These are phyloP conservation scores for Trichoderma cornu-damae DNA, from an alignment of 2,329 filamentous ascomycete genomes.

Conservation along the genomic window DNA sequence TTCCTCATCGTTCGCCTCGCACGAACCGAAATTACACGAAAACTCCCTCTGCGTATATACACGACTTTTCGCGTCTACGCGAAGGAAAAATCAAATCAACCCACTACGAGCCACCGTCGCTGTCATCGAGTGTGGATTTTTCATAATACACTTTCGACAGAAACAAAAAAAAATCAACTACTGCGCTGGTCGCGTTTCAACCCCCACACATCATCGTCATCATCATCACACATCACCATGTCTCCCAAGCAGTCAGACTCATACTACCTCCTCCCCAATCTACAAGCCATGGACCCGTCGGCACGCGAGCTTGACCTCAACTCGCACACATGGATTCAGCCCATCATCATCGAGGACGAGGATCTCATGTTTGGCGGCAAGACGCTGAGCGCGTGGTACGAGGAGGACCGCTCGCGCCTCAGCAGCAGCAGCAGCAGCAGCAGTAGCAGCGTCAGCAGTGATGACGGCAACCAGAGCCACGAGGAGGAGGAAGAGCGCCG, in stretches of 20 bases:
- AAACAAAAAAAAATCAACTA: neutral
- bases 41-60: neutral
- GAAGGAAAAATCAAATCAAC: neutral
- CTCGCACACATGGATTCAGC: conserved; percentile 45
- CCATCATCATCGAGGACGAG: conserved; percentile 57
- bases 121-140: neutral
- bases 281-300: conserved; percentile 31
- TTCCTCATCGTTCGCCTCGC: neutral
- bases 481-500: conserved; percentile 33
- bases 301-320: conserved; percentile 33
- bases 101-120: neutral
- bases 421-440: conserved; percentile 34
- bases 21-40: neutral
- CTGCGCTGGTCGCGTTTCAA: conserved; percentile 17
- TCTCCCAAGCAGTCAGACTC: conserved; percentile 11
- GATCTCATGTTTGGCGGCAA: conserved; percentile 58
- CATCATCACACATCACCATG: conserved; percentile 1
- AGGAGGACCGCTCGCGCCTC: conserved; percentile 41
- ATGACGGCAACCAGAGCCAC: conserved; percentile 32
- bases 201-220: too few relatives aligned
- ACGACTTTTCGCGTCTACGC: neutral
- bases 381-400: conserved; percentile 55
- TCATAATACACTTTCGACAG: neutral
- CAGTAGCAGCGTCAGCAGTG: conserved; percentile 32
- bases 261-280: conserved; percentile 29